Evolutionary conservation across 805 yeast species (phyloP).

Genomic region (Kodamaea neixiangensis): DNA sequence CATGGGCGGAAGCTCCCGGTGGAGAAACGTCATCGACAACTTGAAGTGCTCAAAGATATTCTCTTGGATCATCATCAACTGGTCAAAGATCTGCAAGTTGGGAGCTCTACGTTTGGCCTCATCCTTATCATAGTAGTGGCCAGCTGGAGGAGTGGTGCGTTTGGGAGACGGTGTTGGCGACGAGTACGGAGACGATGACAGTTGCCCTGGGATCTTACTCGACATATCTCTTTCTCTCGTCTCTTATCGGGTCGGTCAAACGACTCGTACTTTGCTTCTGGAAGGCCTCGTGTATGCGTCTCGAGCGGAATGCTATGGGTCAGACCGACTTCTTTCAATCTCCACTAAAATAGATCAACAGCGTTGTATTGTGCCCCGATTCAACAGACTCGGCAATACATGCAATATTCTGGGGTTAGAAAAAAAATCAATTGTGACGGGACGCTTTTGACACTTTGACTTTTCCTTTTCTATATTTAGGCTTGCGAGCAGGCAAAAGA

Average conservation of each 20-base stretch:
- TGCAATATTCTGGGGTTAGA: conserved; percentile 6
- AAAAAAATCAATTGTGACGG: not conserved
- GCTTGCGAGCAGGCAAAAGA: not conserved
- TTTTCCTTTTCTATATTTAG: not conserved
- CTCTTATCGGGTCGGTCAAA: too few species aligned
- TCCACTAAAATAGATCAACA: conserved; percentile 1
- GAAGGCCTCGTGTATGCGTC: not conserved
- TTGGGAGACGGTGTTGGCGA: conserved; percentile 2
- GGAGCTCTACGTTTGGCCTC: conserved; percentile 1
- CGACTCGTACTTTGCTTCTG: too few species aligned
- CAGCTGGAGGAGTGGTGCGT: not conserved
- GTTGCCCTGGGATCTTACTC: not conserved
- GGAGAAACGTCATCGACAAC: conserved; percentile 4
- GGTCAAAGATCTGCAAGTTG: conserved; percentile 8
- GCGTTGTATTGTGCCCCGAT: conserved; percentile 1
- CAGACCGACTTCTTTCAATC: not conserved
- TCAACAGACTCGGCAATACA: conserved; percentile 7
- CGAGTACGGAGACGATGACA: not conserved
- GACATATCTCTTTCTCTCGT: not conserved
- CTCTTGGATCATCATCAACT: conserved; percentile 8
- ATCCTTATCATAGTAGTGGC: not conserved
- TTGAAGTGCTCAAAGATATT: conserved; percentile 5
- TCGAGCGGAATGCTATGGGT: not conserved
- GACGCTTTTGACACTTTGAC: not conserved
- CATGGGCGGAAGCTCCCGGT: conserved; percentile 6